A percentile compares a stretch with the other conserved stretches of the same genome.
Evolutionary conservation across 140 eudicot species (phyloP).

Genomic region (Flaveria floridana): DNA sequence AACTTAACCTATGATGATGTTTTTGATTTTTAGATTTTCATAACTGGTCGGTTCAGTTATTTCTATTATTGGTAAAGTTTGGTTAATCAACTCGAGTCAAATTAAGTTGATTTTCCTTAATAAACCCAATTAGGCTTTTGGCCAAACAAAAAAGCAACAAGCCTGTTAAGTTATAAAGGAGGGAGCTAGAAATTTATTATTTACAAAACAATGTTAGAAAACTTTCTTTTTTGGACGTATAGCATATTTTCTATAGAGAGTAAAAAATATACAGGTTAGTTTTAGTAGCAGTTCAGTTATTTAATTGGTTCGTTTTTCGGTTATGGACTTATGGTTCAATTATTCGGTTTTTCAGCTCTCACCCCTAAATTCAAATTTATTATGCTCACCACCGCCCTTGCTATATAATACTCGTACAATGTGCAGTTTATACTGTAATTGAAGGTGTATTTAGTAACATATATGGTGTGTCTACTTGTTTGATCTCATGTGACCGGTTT

Average conservation of each 20-base stretch:
- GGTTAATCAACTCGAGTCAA: not conserved
- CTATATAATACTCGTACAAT: not conserved
- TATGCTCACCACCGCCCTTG: not conserved
- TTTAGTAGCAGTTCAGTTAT: not conserved
- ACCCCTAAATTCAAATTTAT: not conserved
- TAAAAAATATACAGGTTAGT: not conserved
- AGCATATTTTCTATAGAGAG: not conserved
- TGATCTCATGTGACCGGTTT: not conserved
- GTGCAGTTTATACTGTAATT: not conserved
- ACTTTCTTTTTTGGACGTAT: not conserved
- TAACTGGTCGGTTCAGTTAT: not conserved
- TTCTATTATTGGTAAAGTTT: not conserved
- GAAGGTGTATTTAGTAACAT: too few relatives aligned
- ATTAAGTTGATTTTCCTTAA: not conserved
- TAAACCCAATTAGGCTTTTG: not conserved
- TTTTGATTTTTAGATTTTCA: not conserved
- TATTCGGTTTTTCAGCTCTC: not conserved
- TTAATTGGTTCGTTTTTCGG: not conserved
- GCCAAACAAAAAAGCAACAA: not conserved
- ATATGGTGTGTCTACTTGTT: not conserved
- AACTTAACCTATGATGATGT: not conserved
- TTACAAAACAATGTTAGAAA: not conserved
- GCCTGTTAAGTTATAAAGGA: not conserved
- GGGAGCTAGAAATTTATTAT: not conserved
- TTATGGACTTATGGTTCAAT: not conserved